Conservation (phyloP, 768 basidiomycete genomes). For the Mycena olivaceomarginata region DNA sequence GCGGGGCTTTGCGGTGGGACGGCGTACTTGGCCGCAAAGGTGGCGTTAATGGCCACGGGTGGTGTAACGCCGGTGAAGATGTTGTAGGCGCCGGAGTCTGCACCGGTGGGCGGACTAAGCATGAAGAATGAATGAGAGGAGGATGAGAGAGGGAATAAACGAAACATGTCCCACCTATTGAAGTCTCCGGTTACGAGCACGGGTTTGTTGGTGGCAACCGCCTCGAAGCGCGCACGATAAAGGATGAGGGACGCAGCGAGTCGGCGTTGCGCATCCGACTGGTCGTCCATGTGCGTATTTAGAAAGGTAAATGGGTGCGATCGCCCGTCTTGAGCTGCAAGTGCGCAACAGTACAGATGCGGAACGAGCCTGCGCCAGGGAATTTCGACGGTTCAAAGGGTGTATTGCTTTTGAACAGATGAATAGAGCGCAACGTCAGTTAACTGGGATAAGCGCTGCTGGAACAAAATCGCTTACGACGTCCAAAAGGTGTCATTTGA, state of each 20-base stretch:
- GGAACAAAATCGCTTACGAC: conserved; percentile 56
- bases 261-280: conserved; percentile 69
- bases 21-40: conserved; percentile 63
- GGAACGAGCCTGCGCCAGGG: conserved; percentile 69
- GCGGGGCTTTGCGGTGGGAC: conserved; percentile 51
- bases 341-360: conserved; percentile 68
- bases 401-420: conserved; percentile 54
- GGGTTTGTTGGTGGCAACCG: conserved; percentile 58
- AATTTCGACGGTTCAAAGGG: conserved; percentile 69
- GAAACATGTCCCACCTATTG: conserved; percentile 58
- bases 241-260: conserved; percentile 72
- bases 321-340: conserved; percentile 38
- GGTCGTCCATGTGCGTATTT: conserved; percentile 74
- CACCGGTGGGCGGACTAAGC: conserved; percentile 62
- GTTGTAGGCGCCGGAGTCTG: conserved; percentile 69
- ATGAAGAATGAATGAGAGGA: not conserved
- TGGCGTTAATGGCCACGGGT: conserved; percentile 62
- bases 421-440: no score
- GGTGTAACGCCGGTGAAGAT: conserved; percentile 65
- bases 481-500: conserved; percentile 73
- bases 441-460: not conserved
- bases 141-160: not conserved
- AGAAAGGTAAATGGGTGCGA: conserved; percentile 57
- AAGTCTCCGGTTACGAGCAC: conserved; percentile 74
- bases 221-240: conserved; percentile 68